A percentile compares a stretch with the other conserved stretches of the same genome.
These are phyloP conservation scores for Umbelopsis ramanniana DNA, from an alignment of 192 early-diverging fungal genomes.

Conservation along the genomic window DNA sequence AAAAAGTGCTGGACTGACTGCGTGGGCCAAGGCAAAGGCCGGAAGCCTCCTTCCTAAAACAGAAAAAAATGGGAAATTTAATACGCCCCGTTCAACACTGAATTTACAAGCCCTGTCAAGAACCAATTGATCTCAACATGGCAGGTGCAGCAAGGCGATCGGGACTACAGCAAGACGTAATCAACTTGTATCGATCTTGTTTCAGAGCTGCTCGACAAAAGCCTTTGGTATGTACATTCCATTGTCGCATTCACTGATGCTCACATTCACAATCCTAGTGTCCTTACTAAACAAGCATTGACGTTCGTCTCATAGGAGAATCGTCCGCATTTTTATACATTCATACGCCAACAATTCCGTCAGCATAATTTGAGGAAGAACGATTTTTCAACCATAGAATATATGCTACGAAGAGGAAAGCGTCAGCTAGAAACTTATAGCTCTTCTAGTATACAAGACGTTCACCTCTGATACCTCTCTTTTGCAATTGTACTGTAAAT, in stretches of 20 bases:
- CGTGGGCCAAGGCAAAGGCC: no score
- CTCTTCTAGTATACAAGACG: slow-evolving; percentile 64
- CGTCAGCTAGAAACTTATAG: slow-evolving; percentile 66
- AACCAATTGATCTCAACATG: slow-evolving; percentile 5
- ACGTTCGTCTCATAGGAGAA: slow-evolving; percentile 48
- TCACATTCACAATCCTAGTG: no score
- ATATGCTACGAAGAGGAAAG: slow-evolving; percentile 66
- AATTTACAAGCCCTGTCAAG: not conserved
- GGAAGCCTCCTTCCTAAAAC: not conserved
- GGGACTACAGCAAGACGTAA: slow-evolving; percentile 67
- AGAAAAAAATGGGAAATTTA: slow-evolving; percentile 3
- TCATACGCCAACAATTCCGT: slow-evolving; percentile 70
- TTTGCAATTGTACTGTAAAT: slow-evolving; percentile 17
- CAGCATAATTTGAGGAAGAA: slow-evolving; percentile 58
- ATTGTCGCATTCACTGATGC: not conserved
- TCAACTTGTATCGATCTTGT: slow-evolving; percentile 72
- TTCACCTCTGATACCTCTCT: slow-evolving; percentile 40
- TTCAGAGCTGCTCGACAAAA: slow-evolving; percentile 67
- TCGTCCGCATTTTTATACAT: slow-evolving; percentile 65
- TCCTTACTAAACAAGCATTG: no score
- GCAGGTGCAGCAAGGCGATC: slow-evolving; percentile 50
- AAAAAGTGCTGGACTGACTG: no score
- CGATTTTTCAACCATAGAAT: slow-evolving; percentile 73
- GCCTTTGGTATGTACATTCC: slow-evolving; percentile 52
- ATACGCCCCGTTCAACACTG: not conserved